A percentile compares a stretch with the other conserved stretches of the same genome.
Evolutionary conservation across 2,329 filamentous ascomycete genomes (phyloP).

Genomic region (Colletotrichum karsti): DNA sequence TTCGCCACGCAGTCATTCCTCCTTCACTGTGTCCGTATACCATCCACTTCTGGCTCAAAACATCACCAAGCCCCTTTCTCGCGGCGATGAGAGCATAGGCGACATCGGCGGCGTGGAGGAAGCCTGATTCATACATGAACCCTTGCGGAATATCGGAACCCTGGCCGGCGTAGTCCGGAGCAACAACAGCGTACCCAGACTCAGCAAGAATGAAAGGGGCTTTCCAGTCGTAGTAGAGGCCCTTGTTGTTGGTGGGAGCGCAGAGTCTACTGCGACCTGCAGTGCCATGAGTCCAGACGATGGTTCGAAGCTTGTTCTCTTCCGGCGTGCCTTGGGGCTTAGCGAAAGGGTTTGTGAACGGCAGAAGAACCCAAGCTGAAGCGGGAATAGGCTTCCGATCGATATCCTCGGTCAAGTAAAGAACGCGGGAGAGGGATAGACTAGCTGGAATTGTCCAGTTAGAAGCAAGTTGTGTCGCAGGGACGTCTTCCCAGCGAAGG

Average conservation of each 20-base stretch:
- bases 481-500: conserved; percentile 26
- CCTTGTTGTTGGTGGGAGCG: conserved; percentile 34
- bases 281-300: conserved; percentile 37
- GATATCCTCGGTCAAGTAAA: conserved; percentile 31
- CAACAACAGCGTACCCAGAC: conserved; percentile 24
- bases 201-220: conserved; percentile 32
- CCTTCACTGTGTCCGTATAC: conserved; percentile 35
- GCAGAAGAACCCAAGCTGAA: not conserved
- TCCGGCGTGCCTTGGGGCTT: not conserved
- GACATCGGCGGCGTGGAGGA: conserved; percentile 32
- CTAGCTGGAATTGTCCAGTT: conserved; percentile 29
- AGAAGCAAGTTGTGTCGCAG: not conserved
- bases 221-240: conserved; percentile 34
- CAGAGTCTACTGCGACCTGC: conserved; percentile 32
- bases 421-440: not conserved
- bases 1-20: conserved; percentile 36
- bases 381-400: conserved; percentile 22
- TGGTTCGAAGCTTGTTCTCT: conserved; percentile 13
- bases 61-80: conserved; percentile 26
- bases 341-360: not conserved
- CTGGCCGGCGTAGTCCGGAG: conserved; percentile 21
- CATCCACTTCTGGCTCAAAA: conserved; percentile 33
- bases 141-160: conserved; percentile 31
- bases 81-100: conserved; percentile 30
- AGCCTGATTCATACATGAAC: conserved; percentile 33